Conservation (phyloP, 352 stramenopile genomes). For the Plasmopara halstedii region DNA sequence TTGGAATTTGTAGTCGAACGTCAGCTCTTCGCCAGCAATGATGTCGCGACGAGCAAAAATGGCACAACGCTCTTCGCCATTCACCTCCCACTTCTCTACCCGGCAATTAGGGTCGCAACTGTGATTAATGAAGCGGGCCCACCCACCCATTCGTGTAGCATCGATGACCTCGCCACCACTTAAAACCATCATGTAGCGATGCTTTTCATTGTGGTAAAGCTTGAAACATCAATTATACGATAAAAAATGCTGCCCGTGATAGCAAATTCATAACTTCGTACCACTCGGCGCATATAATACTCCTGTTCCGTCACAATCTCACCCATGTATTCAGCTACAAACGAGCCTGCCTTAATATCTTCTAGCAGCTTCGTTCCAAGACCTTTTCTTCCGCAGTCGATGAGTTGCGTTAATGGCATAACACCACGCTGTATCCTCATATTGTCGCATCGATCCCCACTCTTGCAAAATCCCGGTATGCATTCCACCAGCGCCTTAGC, state of each 20-base stretch:
- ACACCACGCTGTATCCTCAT: slow-evolving; percentile 60
- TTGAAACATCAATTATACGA: neutral
- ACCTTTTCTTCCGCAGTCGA: slow-evolving; percentile 54
- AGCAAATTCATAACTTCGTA: slow-evolving; percentile 15
- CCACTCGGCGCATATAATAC: slow-evolving; percentile 69
- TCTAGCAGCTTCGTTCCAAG: slow-evolving; percentile 33
- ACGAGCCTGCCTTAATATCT: slow-evolving; percentile 47
- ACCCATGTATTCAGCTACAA: slow-evolving; percentile 78
- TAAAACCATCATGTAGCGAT: slow-evolving; percentile 80
- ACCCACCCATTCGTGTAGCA: slow-evolving; percentile 83
- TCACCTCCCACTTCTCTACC: slow-evolving; percentile 91
- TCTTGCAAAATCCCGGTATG: slow-evolving; percentile 47
- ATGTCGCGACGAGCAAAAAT: slow-evolving; percentile 92
- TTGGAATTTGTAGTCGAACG: slow-evolving; percentile 92
- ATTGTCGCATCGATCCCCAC: slow-evolving; percentile 59
- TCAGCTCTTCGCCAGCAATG: slow-evolving; percentile 59
- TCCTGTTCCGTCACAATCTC: slow-evolving; percentile 74
- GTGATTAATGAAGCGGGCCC: slow-evolving; percentile 94
- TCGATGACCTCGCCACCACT: slow-evolving; percentile 84
- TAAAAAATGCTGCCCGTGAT: neutral
- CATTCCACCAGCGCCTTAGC: slow-evolving; percentile 64
- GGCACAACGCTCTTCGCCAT: slow-evolving; percentile 90
- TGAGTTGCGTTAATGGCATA: slow-evolving; percentile 45
- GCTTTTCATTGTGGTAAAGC: slow-evolving; percentile 74
- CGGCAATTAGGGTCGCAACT: slow-evolving; percentile 92